Percentiles rank a stretch among this genome's conserved stretches.
Evolutionary conservation across 495 filamentous ascomycete genomes (phyloP).

Genomic region (Cercophora newfieldiana): DNA sequence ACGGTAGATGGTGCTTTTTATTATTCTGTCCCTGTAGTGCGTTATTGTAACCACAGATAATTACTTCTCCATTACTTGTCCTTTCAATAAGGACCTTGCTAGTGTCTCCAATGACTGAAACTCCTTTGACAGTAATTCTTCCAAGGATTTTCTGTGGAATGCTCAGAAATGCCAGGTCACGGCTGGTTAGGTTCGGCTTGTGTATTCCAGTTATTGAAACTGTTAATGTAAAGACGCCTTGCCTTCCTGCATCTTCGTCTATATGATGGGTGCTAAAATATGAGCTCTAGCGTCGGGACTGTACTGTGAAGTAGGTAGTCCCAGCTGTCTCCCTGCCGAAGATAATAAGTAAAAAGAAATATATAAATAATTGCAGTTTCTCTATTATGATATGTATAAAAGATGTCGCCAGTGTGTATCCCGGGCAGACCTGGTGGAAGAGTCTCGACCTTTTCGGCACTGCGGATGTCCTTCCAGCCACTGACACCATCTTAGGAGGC

Average conservation of each 20-base stretch:
- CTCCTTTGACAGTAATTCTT: conserved; percentile 2
- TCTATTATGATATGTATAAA: background rate
- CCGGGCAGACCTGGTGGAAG: no score
- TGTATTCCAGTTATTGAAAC: conserved; percentile 1
- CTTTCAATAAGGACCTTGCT: background rate
- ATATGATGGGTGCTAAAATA: background rate
- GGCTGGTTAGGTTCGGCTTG: background rate
- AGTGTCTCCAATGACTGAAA: conserved; percentile 4
- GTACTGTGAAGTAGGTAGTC: background rate
- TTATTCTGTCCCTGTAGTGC: conserved; percentile 1
- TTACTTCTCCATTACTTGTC: conserved; percentile 4
- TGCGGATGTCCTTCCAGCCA: no score
- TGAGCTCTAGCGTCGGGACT: background rate
- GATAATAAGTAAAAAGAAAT: background rate
- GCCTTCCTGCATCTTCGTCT: background rate
- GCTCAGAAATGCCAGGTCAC: conserved; percentile 2
- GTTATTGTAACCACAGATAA: conserved; percentile 1
- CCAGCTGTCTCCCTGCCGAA: background rate
- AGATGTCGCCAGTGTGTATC: background rate
- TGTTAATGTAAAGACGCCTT: conserved; percentile 6
- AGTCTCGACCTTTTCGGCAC: no score
- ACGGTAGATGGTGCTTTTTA: conserved; percentile 4
- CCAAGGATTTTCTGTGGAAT: background rate
- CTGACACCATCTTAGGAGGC: no score
- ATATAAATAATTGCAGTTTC: background rate